Evolutionary conservation across 768 basidiomycete genomes (phyloP).

Genomic region (Wakefieldia striispora): DNA sequence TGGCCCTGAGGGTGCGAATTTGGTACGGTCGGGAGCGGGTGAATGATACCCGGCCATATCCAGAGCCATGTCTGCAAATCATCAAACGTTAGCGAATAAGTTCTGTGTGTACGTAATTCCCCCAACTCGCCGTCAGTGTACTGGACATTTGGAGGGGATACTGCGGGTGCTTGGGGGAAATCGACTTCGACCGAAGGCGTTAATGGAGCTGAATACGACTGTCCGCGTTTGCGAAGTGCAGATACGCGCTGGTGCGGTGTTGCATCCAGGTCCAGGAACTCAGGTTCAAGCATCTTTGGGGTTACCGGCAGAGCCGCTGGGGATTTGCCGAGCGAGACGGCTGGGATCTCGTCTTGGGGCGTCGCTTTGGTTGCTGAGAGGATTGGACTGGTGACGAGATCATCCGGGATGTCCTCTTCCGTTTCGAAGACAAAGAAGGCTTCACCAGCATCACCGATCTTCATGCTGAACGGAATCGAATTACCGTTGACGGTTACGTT

Average conservation of each 20-base stretch:
- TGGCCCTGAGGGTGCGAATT: neutral
- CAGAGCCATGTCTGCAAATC: constrained; percentile 62
- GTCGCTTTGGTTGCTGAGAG: constrained; percentile 55
- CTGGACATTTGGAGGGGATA: constrained; percentile 53
- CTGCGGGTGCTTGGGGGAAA: constrained; percentile 38
- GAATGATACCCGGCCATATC: constrained; percentile 83
- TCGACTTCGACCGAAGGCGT: constrained; percentile 43
- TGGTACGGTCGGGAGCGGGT: constrained; percentile 2
- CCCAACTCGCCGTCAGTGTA: constrained; percentile 53
- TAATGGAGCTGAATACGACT: constrained; percentile 28
- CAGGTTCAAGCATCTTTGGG: constrained; percentile 54
- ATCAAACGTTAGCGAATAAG: neutral
- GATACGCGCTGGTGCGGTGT: constrained; percentile 11
- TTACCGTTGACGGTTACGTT: constrained; percentile 85
- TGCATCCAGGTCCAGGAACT: constrained; percentile 83
- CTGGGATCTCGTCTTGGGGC: constrained; percentile 29
- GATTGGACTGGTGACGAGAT: constrained; percentile 91
- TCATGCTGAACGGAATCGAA: constrained; percentile 92
- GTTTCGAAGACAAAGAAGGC: constrained; percentile 99
- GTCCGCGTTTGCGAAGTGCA: constrained; percentile 20
- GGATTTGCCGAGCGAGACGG: constrained; percentile 18
- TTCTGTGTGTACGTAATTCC: constrained; percentile 4
- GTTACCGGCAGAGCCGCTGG: constrained; percentile 4
- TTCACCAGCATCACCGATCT: constrained; percentile 98
- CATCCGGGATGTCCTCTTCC: constrained; percentile 88